These are phyloP conservation scores for Naumovozyma castellii DNA, from an alignment of 805 yeast genomes.

Conservation along the genomic window DNA sequence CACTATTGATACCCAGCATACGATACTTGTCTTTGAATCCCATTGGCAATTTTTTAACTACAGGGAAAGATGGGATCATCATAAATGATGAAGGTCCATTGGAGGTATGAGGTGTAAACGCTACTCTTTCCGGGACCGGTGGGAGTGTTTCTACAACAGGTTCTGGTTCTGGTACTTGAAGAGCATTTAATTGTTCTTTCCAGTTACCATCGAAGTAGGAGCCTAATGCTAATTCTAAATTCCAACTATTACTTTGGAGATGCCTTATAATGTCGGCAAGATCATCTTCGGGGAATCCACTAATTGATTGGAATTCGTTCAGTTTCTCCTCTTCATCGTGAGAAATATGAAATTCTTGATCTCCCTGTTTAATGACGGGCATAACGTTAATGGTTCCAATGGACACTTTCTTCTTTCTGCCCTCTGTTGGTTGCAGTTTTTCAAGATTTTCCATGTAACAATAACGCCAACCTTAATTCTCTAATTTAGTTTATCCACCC, in stretches of 20 bases:
- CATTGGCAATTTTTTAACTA: conserved; percentile 28
- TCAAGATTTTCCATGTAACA: too few relatives aligned
- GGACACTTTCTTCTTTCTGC: too few relatives aligned
- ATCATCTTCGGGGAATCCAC: conserved; percentile 40
- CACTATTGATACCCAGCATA: conserved; percentile 14
- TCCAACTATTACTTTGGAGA: conserved; percentile 46
- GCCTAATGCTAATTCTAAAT: conserved; percentile 51
- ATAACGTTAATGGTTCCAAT: too few relatives aligned
- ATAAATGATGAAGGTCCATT: not conserved
- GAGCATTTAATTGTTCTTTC: conserved; percentile 16
- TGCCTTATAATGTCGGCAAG: conserved; percentile 38
- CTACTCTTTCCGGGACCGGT: not conserved
- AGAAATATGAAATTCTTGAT: conserved; percentile 26
- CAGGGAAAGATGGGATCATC: conserved; percentile 24
- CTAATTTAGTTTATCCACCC: too few relatives aligned
- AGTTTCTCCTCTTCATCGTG: conserved; percentile 37
- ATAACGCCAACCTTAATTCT: too few relatives aligned
- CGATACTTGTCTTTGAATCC: conserved; percentile 20
- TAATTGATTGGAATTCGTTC: conserved; percentile 41
- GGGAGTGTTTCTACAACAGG: conserved; percentile 3
- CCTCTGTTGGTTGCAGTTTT: too few relatives aligned
- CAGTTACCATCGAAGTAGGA: conserved; percentile 52
- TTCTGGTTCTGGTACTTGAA: conserved; percentile 7
- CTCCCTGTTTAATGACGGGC: conserved; percentile 21
- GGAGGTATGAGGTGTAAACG: not conserved